A percentile compares a stretch with the other conserved stretches of the same genome.
Conservation (phyloP, 306 rosid genomes). For the Luffa aegyptiaca region DNA sequence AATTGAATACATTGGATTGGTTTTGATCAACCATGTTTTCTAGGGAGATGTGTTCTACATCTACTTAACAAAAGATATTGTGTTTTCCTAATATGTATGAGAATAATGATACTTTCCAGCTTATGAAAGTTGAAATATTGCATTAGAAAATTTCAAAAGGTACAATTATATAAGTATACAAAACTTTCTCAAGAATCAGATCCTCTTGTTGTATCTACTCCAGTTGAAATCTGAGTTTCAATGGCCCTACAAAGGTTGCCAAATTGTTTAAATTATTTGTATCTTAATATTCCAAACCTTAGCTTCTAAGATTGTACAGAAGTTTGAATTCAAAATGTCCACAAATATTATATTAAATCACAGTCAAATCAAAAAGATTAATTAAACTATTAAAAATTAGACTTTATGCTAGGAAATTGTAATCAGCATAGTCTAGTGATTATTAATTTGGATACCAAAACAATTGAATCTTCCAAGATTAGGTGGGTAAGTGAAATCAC, state of each 20-base stretch:
- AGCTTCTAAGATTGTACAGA: background rate
- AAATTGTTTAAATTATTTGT: background rate
- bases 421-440: background rate
- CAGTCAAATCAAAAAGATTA: background rate
- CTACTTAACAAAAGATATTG: background rate
- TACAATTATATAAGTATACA: background rate
- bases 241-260: background rate
- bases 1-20: background rate
- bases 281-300: background rate
- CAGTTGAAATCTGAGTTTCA: background rate
- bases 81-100: too few relatives aligned
- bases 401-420: background rate
- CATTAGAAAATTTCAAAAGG: background rate
- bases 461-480: background rate
- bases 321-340: background rate
- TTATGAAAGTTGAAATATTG: background rate
- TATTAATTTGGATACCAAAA: background rate
- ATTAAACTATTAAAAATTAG: background rate
- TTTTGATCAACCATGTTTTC: background rate
- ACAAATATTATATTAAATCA: background rate
- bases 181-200: background rate
- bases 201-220: background rate
- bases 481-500: slow-evolving; percentile 1
- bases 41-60: background rate
- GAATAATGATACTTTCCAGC: background rate